A percentile compares a stretch with the other conserved stretches of the same genome.
phyloP scores from a whole-genome alignment of 805 yeast genomes.

The Lipomyces sp. region DNA sequence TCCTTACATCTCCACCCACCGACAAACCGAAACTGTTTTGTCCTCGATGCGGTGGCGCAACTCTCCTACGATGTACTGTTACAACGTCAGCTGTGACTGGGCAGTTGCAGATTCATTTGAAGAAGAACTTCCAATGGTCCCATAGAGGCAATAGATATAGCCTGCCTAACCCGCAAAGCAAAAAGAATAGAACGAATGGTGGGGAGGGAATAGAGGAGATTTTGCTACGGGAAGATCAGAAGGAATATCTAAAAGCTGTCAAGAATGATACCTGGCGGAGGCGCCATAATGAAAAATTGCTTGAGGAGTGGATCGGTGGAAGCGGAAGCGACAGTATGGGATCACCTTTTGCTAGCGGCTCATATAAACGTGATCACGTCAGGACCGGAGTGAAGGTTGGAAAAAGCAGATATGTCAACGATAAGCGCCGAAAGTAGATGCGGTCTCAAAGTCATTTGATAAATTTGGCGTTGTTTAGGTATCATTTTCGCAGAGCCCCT shows the following conservation, averaged over 20 bases:
- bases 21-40: constrained; percentile 80
- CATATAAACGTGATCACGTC: constrained; percentile 54
- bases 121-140: constrained; percentile 91
- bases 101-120: constrained; percentile 81
- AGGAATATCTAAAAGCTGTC: constrained; percentile 85
- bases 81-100: constrained; percentile 63
- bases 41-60: constrained; percentile 92
- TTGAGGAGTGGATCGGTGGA: constrained; percentile 93
- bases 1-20: constrained; percentile 73
- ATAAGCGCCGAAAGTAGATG: constrained; percentile 27
- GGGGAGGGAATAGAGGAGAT: constrained; percentile 85
- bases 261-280: constrained; percentile 88
- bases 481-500: background rate
- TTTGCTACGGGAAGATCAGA: constrained; percentile 88
- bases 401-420: constrained; percentile 78
- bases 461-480: constrained; percentile 2
- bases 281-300: constrained; percentile 79
- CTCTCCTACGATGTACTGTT: constrained; percentile 83
- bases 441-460: background rate
- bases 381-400: constrained; percentile 78
- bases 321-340: constrained; percentile 77
- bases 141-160: constrained; percentile 83
- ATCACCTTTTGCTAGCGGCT: constrained; percentile 80
- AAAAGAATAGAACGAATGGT: constrained; percentile 62
- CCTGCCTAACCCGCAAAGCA: constrained; percentile 85